Base-by-base conservation (phyloP, 2,329 filamentous ascomycete species). In the Graphiopsis chlorocephala region DNA sequence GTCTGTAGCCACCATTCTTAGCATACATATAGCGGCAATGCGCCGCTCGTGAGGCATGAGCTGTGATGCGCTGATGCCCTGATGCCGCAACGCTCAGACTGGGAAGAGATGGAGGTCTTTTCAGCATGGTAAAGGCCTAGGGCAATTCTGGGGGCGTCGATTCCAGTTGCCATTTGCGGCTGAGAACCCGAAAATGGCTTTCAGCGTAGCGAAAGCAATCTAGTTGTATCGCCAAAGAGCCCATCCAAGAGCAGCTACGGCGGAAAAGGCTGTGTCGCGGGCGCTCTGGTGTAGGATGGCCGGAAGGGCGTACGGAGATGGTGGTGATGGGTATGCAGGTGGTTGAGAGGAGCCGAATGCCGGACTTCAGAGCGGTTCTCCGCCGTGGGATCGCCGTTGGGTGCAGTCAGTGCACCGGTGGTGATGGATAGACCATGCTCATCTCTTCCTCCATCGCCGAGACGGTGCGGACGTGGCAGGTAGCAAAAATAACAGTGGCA, bases 301-400 rank as follows among this genome's bases (percentile, higher is more conserved):
- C 60, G 48, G 48, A 55, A 23, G 60, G 33, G 31, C 38, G 48
- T 62, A 62, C 60, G 60, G 60, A 62, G 57, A 64, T 59, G 35
- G 52, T 28, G 35, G 57, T 23, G 48, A 55, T 50, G 59, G 52
- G 59, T 31, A 61, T 63, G 42, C 61, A 50, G 61, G 52, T 58
- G 55, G 33, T 47, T 35, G 50, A 35, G 61, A 64, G 61, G 61
- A 64, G 61, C 61, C 61, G 61, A 64, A 64, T 38, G 61, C 61
- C 55, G 61, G 55, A 64, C 50, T 53, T 31, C 50, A 53, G 25
- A 29, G 50, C 50, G 50, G 38, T 58, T 57, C 52, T 64, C 61
- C 52, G 50, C 56, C 31, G 60, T 53, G 60, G 59, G 48, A 26
- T 26, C 25, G 33, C 60, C 60, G 60, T 62, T 55, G 48, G 33